Conservation (phyloP, 129 eudicot species). For the Artemisia annua region DNA sequence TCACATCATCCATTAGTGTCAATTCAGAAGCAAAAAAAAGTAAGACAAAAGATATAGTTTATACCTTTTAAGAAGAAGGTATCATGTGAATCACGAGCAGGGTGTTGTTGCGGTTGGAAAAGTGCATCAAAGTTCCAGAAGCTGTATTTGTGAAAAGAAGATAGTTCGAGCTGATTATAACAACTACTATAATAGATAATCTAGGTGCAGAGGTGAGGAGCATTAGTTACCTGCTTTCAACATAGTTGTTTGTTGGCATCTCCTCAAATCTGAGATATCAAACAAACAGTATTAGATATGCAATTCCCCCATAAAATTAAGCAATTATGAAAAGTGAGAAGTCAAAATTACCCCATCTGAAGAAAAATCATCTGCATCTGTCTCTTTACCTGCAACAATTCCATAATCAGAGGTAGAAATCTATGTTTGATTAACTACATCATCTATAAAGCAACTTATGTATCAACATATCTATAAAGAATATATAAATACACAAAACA, state of each 20-base stretch:
- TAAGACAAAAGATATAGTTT: background rate
- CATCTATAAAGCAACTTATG: background rate
- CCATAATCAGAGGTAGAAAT: slow-evolving; percentile 14
- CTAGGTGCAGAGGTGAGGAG: background rate
- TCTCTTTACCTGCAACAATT: slow-evolving; percentile 57
- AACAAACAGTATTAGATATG: slow-evolving; percentile 24
- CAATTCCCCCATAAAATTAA: background rate
- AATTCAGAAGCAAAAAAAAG: slow-evolving; percentile 5
- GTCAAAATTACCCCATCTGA: slow-evolving; percentile 81
- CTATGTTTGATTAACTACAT: slow-evolving; percentile 7
- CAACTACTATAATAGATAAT: background rate
- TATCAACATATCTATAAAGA: background rate
- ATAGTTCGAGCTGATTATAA: background rate
- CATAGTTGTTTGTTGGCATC: slow-evolving; percentile 98
- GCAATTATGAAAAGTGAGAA: slow-evolving; percentile 3
- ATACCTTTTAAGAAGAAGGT: slow-evolving; percentile 89
- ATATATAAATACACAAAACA: no score
- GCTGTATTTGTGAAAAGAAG: slow-evolving; percentile 36
- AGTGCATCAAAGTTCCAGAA: slow-evolving; percentile 99
- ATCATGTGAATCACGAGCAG: slow-evolving; percentile 99
- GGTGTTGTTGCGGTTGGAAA: slow-evolving; percentile 99
- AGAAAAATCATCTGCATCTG: slow-evolving; percentile 89
- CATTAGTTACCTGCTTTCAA: slow-evolving; percentile 85
- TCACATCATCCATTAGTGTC: slow-evolving; percentile 21
- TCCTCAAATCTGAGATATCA: slow-evolving; percentile 80